Evolutionary conservation across 164 flowering plant species (phyloP).

Genomic region (Tinospora cordifolia): DNA sequence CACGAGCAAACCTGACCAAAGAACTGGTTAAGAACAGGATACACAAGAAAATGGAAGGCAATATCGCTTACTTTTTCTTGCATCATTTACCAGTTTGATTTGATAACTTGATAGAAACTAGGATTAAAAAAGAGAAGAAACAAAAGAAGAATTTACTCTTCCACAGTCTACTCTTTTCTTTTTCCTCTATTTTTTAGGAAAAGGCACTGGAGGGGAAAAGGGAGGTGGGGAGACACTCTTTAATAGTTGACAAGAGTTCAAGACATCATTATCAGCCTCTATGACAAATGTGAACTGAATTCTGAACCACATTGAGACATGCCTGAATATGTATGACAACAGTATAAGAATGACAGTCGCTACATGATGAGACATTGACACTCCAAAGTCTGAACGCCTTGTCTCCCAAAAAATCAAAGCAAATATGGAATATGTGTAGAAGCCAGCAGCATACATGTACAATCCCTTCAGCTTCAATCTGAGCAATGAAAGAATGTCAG

Average conservation of each 20-base stretch:
- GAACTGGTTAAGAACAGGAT: not conserved
- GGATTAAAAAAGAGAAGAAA: too few species aligned
- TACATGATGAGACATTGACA: conserved; percentile 89
- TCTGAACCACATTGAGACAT: conserved; percentile 4
- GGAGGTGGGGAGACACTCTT: too few species aligned
- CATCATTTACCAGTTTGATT: not conserved
- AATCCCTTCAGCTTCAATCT: conserved; percentile 78
- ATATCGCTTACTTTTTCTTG: not conserved
- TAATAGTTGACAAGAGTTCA: too few species aligned
- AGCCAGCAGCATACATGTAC: conserved; percentile 84
- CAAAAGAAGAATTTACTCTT: too few species aligned
- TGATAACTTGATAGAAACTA: not conserved
- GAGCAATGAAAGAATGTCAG: conserved; percentile 17
- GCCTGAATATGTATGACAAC: conserved; percentile 78
- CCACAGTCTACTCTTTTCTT: too few species aligned
- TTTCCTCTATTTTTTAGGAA: not conserved
- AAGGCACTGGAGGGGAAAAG: not conserved
- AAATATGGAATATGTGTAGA: conserved; percentile 83
- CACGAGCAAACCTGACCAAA: conserved; percentile 76
- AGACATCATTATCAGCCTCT: not conserved
- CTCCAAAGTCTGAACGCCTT: conserved; percentile 91
- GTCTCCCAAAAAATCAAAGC: conserved; percentile 95
- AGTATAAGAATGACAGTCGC: conserved; percentile 70
- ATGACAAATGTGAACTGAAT: not conserved
- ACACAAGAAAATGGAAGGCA: not conserved